phyloP scores from a whole-genome alignment of 345 rosid genomes.

The Trapa bicornis region DNA sequence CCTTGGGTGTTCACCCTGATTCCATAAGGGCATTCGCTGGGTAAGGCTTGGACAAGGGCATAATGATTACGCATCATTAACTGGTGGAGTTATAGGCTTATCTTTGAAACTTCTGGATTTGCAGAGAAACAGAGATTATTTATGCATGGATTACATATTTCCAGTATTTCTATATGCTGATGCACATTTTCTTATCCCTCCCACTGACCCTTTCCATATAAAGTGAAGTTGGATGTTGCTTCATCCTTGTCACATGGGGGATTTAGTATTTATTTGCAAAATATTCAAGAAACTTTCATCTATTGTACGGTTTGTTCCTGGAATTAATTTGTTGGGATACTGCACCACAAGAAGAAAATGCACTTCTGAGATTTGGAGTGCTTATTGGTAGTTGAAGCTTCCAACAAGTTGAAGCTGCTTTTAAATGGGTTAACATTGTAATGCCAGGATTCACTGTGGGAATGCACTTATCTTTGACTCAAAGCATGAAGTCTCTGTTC shows the following conservation, averaged over 20 bases:
- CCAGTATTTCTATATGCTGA: background rate
- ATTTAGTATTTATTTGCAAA: background rate
- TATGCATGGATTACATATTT: background rate
- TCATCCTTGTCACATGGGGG: background rate
- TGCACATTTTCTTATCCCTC: background rate
- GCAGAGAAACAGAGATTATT: background rate
- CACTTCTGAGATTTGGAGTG: background rate
- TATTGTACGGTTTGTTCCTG: background rate
- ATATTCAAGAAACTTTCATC: background rate
- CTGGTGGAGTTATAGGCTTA: background rate
- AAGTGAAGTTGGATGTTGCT: background rate
- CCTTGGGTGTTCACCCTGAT: background rate
- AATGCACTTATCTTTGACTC: slow-evolving; percentile 3
- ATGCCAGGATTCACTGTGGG: background rate
- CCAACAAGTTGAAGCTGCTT: background rate
- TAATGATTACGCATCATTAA: background rate
- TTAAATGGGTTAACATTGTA: background rate
- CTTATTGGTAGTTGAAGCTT: background rate
- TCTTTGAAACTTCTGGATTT: background rate
- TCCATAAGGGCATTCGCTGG: background rate
- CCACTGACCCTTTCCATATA: background rate
- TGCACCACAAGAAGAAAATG: background rate
- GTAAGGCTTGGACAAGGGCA: background rate
- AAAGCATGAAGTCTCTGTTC: slow-evolving; percentile 6
- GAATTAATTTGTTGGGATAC: background rate